Evolutionary conservation across 1,284 basidiomycete genomes (phyloP), one percentile per base, ranked within the genome.

Genomic region (Sanghuangporus weigelae): DNA sequence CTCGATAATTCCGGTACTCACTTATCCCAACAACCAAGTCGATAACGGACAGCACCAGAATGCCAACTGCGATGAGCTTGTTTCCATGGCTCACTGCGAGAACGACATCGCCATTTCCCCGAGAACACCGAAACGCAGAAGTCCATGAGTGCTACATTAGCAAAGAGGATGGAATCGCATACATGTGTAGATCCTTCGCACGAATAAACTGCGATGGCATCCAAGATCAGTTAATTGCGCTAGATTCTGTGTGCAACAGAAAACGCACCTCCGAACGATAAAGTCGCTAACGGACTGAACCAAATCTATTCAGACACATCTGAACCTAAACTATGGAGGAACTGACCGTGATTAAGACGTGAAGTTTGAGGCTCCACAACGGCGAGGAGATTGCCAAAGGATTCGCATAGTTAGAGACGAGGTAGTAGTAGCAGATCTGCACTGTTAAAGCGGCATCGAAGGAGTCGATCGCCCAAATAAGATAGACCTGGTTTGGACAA

Each of bases 341-440:
- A 49, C 60, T 57, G 16, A 65, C 64, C n/a, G 64, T 65, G 51
- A 65, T 55, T 23, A 63, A 54, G 2, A 65, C 64, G 55, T 65
- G 64, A 11, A 65, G 46, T 49, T 65, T 65, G 23, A 60, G 38
- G 57, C 55, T 62, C 84, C 84, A 85, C 6, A 79, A 73, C 0
- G 79, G 79, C 23, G 68, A 66, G 11, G 67, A n/a, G 31, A 84
- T 72, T 3, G 81, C 77, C 3, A 71, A 4, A 4, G 77, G 76
- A 63, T 80, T 79, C 61, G 77, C 67, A 67, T 77, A 84, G 69
- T 84, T 83, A 36, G 70, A 72, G 38, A 85, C 79, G 55, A 83
- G 75, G 65, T 85, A 85, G 67, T 74, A 75, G 66, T 84, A 85
- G 63, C 83, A 72, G 67, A 82, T 60, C 42, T 66, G 66, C 59